Conservation (phyloP, 2,329 filamentous ascomycete genomes). For the Colletotrichum melonis region DNA sequence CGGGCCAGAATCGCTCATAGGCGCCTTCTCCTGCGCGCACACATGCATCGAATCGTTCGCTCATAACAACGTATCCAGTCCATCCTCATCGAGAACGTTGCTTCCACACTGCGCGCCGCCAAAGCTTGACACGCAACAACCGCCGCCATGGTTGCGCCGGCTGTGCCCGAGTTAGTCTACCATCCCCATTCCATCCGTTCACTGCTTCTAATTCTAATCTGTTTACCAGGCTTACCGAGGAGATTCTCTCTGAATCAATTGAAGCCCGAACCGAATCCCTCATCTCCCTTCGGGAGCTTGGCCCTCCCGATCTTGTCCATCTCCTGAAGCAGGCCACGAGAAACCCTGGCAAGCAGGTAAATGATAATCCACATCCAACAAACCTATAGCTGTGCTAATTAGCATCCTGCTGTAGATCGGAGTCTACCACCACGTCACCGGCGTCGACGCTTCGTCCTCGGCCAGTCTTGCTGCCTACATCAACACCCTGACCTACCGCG, state of each 20-base stretch:
- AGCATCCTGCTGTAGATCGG: slow-evolving; percentile 69
- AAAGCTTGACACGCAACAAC: slow-evolving; percentile 29
- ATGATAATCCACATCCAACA: neutral
- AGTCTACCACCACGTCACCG: slow-evolving; percentile 97
- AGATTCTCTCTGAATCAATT: slow-evolving; percentile 90
- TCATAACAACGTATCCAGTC: slow-evolving; percentile 26
- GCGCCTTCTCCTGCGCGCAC: slow-evolving; percentile 3
- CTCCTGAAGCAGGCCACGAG: slow-evolving; percentile 80
- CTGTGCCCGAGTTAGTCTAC: slow-evolving; percentile 76
- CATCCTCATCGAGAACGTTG: neutral
- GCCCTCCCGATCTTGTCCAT: slow-evolving; percentile 95
- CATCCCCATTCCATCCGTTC: slow-evolving; percentile 1
- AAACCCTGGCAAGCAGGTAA: slow-evolving; percentile 67
- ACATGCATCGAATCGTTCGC: slow-evolving; percentile 8
- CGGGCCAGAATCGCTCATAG: neutral
- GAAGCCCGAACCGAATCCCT: slow-evolving; percentile 93
- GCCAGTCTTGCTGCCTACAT: slow-evolving; percentile 98
- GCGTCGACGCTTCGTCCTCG: slow-evolving; percentile 96
- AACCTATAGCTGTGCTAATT: slow-evolving; percentile 33
- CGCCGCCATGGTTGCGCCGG: slow-evolving; percentile 76
- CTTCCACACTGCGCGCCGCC: neutral
- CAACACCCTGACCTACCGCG: slow-evolving; percentile 94
- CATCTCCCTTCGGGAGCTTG: slow-evolving; percentile 87
- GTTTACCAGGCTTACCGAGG: slow-evolving; percentile 83
- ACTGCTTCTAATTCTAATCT: slow-evolving; percentile 37